A percentile compares a stretch with the other conserved stretches of the same genome.
phyloP scores from a whole-genome alignment of 2,329 filamentous ascomycete genomes.

The Purpureocillium lavendulum region DNA sequence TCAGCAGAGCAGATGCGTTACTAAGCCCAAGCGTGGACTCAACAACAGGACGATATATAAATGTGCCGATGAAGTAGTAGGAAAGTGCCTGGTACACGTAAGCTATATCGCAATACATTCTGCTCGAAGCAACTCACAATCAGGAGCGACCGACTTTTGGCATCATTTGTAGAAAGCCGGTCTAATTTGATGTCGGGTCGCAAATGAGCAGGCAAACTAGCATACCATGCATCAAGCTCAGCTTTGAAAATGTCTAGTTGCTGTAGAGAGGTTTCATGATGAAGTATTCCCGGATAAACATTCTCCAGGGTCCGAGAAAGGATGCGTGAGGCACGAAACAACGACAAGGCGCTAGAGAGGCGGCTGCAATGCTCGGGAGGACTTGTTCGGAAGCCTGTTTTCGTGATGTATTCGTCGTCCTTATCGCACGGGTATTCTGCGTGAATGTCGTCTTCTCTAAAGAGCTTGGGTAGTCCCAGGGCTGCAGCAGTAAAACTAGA shows the following conservation, averaged over 20 bases:
- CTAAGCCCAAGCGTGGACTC: constrained; percentile 69
- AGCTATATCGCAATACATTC: too few relatives aligned
- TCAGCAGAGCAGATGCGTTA: constrained; percentile 68
- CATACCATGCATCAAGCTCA: constrained; percentile 76
- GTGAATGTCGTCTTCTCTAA: constrained; percentile 79
- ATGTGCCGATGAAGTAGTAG: constrained; percentile 80
- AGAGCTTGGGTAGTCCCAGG: constrained; percentile 79
- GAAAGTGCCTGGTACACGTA: constrained; percentile 87
- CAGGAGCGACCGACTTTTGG: constrained; percentile 81
- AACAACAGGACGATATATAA: constrained; percentile 86
- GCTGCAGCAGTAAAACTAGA: constrained; percentile 75
- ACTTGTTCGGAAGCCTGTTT: constrained; percentile 83
- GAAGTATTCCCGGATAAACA: constrained; percentile 70
- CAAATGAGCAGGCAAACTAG: constrained; percentile 69
- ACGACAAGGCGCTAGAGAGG: constrained; percentile 78
- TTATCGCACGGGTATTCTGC: constrained; percentile 85
- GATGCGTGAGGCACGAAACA: constrained; percentile 75
- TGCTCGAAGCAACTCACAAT: constrained; percentile 57
- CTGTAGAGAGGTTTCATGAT: constrained; percentile 77
- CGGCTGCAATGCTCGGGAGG: constrained; percentile 86
- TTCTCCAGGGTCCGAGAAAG: constrained; percentile 74
- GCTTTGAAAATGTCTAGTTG: constrained; percentile 63
- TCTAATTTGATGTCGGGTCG: constrained; percentile 83
- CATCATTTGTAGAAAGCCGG: constrained; percentile 85
- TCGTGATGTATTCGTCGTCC: constrained; percentile 92